Base-by-base conservation (phyloP, 805 yeast genomes). In the Ogataea naganishii region DNA sequence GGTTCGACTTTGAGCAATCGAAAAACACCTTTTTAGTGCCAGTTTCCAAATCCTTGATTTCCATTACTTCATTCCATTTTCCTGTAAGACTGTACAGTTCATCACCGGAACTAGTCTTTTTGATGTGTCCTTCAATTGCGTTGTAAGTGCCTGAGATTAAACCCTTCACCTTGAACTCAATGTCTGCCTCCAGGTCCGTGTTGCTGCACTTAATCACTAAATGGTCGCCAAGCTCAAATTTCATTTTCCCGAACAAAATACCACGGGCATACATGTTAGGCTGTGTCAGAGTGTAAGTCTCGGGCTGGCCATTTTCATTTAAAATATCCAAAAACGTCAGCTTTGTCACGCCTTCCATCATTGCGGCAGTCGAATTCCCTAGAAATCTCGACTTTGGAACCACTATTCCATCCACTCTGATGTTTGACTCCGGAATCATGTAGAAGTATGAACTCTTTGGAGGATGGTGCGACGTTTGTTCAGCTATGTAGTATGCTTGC, bases 391-490 rank as follows among this genome's bases (percentile, higher is more conserved):
- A 86, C 47, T 72, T 78, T 14, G 98, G 98, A 25, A 85, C 66
- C 13, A 86, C 75, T 10, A 80, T 69, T 18, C 98, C 98, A 48
- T 92, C 98, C 14, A 80, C 85, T 38, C 92, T 72, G 35, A 92
- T 82, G 41, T 73, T 72, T 35, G 72, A 70, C 34, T 75, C 80
- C 0, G 98, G 98, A 21, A 83, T 70, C 56, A 79, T 64, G 52
- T 84, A 92, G 50, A 86, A 92, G 56, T 89, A 92, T 0, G 95
- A 79, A 1, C 96, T 84, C 51, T 92, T 81, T 10, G 98, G 98
- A n/a, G 98, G 97, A 52, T 92, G 98, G 49, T 92, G 98, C 19
- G 95, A 82, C 0, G 96, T 88, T 55, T 92, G 98, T 54, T 92
- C 98, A 2, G 96, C 67, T 14, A 89, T 57, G 53, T 89, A 92